A percentile compares a stretch with the other conserved stretches of the same genome.
Evolutionary conservation across 164 flowering plant genomes (phyloP).

Genomic region (Sextonia rubra): DNA sequence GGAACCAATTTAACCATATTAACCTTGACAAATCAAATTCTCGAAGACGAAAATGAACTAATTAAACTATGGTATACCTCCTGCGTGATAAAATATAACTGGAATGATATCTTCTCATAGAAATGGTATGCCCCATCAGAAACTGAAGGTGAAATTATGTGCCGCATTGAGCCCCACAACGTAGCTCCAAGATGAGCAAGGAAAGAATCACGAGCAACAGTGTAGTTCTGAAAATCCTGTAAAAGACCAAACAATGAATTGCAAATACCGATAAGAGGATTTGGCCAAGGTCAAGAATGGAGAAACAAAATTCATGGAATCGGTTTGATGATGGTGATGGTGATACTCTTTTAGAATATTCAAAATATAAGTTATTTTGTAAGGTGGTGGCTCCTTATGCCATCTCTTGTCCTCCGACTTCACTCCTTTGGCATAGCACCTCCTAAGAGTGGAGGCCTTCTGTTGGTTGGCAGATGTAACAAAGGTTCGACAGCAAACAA

Average conservation of each 20-base stretch:
- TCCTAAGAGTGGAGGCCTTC: no score
- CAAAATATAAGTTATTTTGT: no score
- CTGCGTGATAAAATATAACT: conserved; percentile 83
- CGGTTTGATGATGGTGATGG: no score
- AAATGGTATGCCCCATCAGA: conserved; percentile 89
- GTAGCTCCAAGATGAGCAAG: conserved; percentile 95
- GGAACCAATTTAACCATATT: not conserved
- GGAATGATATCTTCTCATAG: conserved; percentile 86
- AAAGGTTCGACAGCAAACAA: no score
- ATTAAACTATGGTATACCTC: conserved; percentile 49
- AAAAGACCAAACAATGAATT: conserved; percentile 1
- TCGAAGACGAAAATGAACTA: not conserved
- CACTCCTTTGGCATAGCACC: no score
- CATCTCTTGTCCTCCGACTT: no score
- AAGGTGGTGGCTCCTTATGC: no score
- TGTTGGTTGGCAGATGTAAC: no score
- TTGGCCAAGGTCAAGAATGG: no score
- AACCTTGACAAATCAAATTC: not conserved
- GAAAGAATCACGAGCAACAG: conserved; percentile 93
- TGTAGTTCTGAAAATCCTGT: conserved; percentile 83
- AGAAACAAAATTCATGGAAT: no score
- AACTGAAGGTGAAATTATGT: conserved; percentile 83
- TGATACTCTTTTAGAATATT: no score
- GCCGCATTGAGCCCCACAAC: conserved; percentile 90
- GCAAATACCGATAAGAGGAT: no score